Evolutionary conservation across 345 rosid genomes (phyloP).

Genomic region (Syzygium oleosum): DNA sequence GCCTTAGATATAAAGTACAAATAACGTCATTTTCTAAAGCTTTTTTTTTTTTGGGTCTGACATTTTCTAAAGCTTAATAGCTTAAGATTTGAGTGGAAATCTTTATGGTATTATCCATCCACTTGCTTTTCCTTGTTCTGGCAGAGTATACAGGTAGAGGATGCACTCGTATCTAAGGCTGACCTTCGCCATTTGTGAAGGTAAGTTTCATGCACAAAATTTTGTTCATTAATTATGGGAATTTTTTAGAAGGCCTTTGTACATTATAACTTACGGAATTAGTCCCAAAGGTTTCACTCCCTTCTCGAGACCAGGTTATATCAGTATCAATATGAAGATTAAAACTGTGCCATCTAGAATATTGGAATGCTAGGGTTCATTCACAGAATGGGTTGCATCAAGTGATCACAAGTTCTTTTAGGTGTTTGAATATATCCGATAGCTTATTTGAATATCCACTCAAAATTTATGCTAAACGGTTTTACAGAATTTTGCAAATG

Average conservation of each 20-base stretch:
- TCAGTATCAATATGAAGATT: neutral
- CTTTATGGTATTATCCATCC: neutral
- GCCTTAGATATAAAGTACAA: neutral
- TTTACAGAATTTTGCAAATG: neutral
- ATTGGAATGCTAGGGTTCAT: neutral
- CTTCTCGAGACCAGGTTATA: neutral
- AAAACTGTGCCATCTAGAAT: neutral
- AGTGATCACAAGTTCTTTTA: neutral
- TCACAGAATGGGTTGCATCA: neutral
- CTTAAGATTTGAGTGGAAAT: neutral
- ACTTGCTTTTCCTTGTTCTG: neutral
- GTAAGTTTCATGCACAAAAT: neutral
- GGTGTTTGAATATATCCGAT: neutral
- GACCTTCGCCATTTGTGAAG: neutral
- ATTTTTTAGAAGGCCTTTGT: neutral
- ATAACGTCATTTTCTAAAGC: neutral
- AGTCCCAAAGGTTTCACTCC: neutral
- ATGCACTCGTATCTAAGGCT: neutral
- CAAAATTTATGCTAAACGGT: neutral
- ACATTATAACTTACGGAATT: neutral
- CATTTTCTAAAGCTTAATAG: neutral
- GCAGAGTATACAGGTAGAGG: neutral
- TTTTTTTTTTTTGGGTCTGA: neutral
- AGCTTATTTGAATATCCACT: neutral
- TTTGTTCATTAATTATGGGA: neutral